Percentiles rank a stretch among this genome's conserved stretches.
Conservation (phyloP, 2,329 filamentous ascomycete species). For the Botrytis porri region DNA sequence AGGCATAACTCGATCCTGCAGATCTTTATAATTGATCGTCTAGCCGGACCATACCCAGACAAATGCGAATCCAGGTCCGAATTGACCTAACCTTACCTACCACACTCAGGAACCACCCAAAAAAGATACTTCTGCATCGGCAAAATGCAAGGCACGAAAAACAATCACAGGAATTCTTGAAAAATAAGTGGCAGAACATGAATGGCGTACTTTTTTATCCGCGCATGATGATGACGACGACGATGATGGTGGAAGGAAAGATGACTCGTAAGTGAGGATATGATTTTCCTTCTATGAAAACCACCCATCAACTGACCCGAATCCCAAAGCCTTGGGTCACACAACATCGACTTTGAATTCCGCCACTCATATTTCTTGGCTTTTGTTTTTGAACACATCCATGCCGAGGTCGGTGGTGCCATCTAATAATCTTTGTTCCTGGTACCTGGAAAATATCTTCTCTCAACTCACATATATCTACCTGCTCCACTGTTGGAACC, state of each 20-base stretch:
- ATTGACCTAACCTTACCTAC: neutral
- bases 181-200: neutral
- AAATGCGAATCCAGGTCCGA: neutral
- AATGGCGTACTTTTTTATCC: neutral
- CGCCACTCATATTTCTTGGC: neutral
- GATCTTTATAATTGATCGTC: neutral
- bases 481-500: neutral
- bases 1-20: neutral
- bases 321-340: constrained; percentile 6
- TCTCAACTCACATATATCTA: neutral
- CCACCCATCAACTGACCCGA: constrained; percentile 6
- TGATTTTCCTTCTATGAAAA: neutral
- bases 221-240: neutral
- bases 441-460: constrained; percentile 14
- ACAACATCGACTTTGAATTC: neutral
- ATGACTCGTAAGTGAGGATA: neutral
- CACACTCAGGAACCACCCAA: neutral
- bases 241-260: neutral
- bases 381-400: neutral
- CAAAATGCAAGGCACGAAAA: constrained; percentile 21
- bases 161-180: neutral
- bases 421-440: constrained; percentile 16
- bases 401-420: neutral
- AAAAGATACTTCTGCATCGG: constrained; percentile 8
- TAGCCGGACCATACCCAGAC: neutral